These are phyloP conservation scores for Neckera pumila DNA, from an alignment of 225 moss, liverwort and hornwort genomes.

Conservation along the genomic window DNA sequence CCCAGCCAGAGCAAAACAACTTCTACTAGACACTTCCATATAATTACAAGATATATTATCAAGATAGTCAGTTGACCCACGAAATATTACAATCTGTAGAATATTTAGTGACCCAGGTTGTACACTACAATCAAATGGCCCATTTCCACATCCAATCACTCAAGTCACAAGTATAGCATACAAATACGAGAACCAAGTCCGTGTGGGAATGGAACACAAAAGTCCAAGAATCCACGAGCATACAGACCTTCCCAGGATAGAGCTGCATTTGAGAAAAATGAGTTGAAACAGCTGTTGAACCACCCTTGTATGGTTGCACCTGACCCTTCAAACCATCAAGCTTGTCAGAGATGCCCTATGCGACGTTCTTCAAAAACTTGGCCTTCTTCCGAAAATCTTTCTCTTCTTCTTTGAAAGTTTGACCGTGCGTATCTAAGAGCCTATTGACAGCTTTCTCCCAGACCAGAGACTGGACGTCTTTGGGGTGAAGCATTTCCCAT, in stretches of 20 bases:
- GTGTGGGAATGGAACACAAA: not conserved
- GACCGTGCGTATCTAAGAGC: not conserved
- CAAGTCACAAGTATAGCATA: not conserved
- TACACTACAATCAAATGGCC: not conserved
- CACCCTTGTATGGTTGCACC: not conserved
- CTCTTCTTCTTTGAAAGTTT: not conserved
- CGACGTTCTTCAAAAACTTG: too few relatives aligned
- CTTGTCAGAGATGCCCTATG: not conserved
- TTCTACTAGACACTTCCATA: not conserved
- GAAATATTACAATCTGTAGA: not conserved
- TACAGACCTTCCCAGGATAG: not conserved
- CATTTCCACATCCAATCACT: not conserved
- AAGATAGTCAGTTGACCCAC: not conserved
- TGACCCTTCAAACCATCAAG: not conserved
- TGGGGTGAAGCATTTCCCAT: not conserved
- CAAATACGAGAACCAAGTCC: not conserved
- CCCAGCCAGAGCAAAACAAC: not conserved
- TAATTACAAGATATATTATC: too few relatives aligned
- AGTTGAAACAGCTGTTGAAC: not conserved
- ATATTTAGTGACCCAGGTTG: not conserved
- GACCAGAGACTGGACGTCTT: not conserved
- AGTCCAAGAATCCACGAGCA: not conserved
- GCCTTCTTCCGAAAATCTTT: not conserved
- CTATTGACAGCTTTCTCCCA: not conserved
- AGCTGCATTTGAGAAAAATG: not conserved